Percentiles rank a stretch among this genome's conserved stretches.
Conservation (phyloP, 768 basidiomycete genomes). For the Suillus americanus region DNA sequence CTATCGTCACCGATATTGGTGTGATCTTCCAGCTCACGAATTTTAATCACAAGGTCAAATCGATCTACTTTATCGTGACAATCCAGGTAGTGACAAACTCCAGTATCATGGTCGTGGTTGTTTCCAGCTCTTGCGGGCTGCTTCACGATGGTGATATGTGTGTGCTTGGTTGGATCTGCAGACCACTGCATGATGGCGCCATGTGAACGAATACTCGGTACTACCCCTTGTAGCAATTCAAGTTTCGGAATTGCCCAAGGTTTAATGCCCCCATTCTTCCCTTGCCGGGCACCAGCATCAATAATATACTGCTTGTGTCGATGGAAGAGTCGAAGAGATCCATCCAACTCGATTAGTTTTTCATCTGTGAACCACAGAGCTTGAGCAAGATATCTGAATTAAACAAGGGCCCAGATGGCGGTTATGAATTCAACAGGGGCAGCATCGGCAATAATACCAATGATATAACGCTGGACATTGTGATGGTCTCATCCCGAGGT, state of each 20-base stretch:
- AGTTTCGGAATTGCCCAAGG: conserved; percentile 12
- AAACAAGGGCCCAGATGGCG: conserved; percentile 34
- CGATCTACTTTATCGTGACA: not conserved
- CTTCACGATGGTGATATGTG: conserved; percentile 6
- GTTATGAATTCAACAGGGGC: conserved; percentile 29
- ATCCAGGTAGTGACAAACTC: conserved; percentile 3
- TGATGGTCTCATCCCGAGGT: conserved; percentile 39
- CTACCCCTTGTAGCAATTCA: conserved; percentile 9
- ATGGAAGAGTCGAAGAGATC: conserved; percentile 32
- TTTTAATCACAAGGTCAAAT: not conserved
- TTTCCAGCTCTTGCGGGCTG: not conserved
- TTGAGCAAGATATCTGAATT: conserved; percentile 40
- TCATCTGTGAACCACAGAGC: conserved; percentile 24
- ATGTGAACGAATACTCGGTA: conserved; percentile 2
- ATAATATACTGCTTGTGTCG: conserved; percentile 33
- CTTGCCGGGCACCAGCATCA: conserved; percentile 25
- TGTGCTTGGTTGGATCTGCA: conserved; percentile 10
- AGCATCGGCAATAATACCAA: conserved; percentile 35
- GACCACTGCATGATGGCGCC: conserved; percentile 12
- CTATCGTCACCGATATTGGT: not conserved
- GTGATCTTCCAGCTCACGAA: not conserved
- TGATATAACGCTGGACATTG: conserved; percentile 34
- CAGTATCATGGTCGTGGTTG: conserved; percentile 4
- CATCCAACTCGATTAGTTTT: conserved; percentile 16
- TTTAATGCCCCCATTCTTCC: conserved; percentile 14